Percentiles rank a stretch among this genome's conserved stretches.
These are phyloP conservation scores for Royoungia palumana DNA, from an alignment of 768 basidiomycete genomes.

Conservation along the genomic window DNA sequence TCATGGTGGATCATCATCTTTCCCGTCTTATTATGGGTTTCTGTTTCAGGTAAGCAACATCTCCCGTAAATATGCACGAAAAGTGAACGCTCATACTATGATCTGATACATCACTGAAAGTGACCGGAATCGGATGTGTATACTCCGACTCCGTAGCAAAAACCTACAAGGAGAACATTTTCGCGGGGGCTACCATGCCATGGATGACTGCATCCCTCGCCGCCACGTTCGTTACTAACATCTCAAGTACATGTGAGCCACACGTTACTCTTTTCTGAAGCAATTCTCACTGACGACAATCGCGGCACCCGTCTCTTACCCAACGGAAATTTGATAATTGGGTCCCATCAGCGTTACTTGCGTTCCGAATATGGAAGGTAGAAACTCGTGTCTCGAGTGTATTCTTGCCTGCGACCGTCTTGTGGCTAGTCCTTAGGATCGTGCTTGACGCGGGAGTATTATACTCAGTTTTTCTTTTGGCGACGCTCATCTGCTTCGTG, in stretches of 20 bases:
- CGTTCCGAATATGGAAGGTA: conserved; percentile 25
- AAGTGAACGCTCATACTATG: too few relatives aligned
- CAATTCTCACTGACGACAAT: not conserved
- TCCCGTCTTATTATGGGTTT: conserved; percentile 18
- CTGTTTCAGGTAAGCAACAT: conserved; percentile 2
- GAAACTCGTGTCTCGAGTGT: conserved; percentile 4
- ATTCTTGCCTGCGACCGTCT: conserved; percentile 3
- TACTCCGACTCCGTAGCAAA: conserved; percentile 15
- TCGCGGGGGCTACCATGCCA: conserved; percentile 10
- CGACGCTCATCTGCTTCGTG: conserved; percentile 23
- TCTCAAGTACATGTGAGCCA: conserved; percentile 17
- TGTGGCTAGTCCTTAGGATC: conserved; percentile 20
- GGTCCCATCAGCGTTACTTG: conserved; percentile 16
- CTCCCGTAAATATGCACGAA: too few relatives aligned
- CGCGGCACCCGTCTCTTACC: not conserved
- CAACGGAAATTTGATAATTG: not conserved
- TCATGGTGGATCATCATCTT: conserved; percentile 18
- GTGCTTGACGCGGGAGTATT: conserved; percentile 24
- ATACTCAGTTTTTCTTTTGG: conserved; percentile 21
- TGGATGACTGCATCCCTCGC: conserved; percentile 25
- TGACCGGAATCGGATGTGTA: conserved; percentile 14
- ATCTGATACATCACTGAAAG: not conserved
- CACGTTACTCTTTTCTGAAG: not conserved
- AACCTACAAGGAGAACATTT: conserved; percentile 10
- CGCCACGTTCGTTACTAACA: conserved; percentile 19